phyloP scores from a whole-genome alignment of 306 rosid genomes.

The Sindora glabra region DNA sequence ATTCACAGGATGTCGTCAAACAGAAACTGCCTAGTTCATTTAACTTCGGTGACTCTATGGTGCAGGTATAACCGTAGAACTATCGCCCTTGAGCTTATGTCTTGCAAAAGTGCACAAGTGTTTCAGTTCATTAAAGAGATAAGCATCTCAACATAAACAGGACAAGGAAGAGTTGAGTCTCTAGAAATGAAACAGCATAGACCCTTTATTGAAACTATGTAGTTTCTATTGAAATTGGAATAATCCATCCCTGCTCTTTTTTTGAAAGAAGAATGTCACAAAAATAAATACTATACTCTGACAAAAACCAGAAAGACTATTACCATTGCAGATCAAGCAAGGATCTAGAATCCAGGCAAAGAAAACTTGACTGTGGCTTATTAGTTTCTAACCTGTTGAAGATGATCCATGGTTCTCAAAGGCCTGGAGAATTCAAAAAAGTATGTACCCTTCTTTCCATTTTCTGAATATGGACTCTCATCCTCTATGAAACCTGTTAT shows the following conservation, averaged over 20 bases:
- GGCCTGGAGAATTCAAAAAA: slow-evolving; percentile 90
- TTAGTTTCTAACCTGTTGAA: slow-evolving; percentile 74
- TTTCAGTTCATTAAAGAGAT: no score
- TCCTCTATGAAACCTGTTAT: slow-evolving; percentile 71
- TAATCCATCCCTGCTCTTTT: no score
- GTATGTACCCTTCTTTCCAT: slow-evolving; percentile 71
- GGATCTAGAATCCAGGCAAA: background rate
- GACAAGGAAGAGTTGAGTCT: no score
- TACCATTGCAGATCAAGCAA: background rate
- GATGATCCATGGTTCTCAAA: slow-evolving; percentile 87
- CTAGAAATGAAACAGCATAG: no score
- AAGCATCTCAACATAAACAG: no score
- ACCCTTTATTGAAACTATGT: no score
- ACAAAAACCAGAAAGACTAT: background rate
- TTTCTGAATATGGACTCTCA: slow-evolving; percentile 74
- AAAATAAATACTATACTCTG: no score
- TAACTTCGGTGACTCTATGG: background rate
- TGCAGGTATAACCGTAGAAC: background rate
- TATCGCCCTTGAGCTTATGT: no score
- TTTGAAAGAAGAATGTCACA: no score
- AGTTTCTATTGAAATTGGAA: no score
- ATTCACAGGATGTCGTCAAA: background rate
- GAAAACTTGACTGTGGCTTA: slow-evolving; percentile 10
- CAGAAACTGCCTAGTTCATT: background rate
- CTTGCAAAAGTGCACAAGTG: no score